Evolutionary conservation across 2,329 filamentous ascomycete species (phyloP), one percentile per base, ranked within the genome.

Genomic region (Cytospora piceae): DNA sequence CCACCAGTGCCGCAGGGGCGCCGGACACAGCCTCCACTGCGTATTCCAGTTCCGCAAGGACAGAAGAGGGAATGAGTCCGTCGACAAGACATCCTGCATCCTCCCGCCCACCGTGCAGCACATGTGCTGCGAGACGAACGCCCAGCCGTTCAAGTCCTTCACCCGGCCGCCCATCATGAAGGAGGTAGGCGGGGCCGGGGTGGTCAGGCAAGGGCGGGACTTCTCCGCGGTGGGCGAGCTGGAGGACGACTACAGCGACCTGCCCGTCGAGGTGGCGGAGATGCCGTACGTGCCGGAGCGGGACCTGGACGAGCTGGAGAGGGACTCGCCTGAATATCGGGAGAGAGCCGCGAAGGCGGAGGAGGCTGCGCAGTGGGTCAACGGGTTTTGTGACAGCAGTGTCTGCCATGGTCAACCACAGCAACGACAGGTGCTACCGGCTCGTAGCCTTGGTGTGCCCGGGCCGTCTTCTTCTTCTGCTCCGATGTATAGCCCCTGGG

Each of bases 11-110:
- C 53, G 42, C 4, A 52, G 49, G 53, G 65, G 65, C 27, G 52
- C 57, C 14, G 57, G 34, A 22, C 65, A 67, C 53, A n/a, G 42
- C 17, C 22, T 67, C 15, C 65, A 67, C 62, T 67, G 65, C 62
- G 65, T 61, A 6, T 67, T 65, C 54, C 46, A 57, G 14, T 54
- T 54, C 32, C 29, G 20, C 51, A 37, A 3, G 37, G 42, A 32
- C 53, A 7, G n/a, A n/a, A 49, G 22, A 2, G 15, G 4, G 31
- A 53, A 24, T 14, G 46, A 59, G n/a, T 17, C 27, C 24, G 24
- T 27, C 37, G 55, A 65, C 42, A 56, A 42, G 32, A 54, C 51
- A 22, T 37, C 46, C 24, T 67, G 61, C 27, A 64, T 63, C 39
- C 42, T 66, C 56, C 64, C 64, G 24, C 54, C 58, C 42, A 64